A percentile compares a stretch with the other conserved stretches of the same genome.
Evolutionary conservation across 139 green algal species (phyloP).

Genomic region (Monoraphidium neglectum): DNA sequence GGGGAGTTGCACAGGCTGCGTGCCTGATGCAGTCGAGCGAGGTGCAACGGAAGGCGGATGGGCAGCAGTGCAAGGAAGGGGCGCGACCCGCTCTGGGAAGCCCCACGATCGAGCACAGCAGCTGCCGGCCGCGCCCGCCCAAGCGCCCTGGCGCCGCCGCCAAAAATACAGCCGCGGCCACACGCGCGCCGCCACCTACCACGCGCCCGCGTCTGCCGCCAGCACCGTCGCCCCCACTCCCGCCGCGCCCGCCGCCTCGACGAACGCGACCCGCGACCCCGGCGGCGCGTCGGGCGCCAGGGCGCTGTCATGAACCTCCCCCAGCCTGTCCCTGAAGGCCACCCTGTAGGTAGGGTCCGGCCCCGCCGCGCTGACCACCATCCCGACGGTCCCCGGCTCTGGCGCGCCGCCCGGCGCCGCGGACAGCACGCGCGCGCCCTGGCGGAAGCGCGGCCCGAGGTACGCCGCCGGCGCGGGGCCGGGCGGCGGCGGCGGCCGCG

Average conservation of each 20-base stretch:
- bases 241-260: constrained; percentile 1
- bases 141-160: neutral
- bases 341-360: constrained; percentile 41
- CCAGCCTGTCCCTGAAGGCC: constrained; percentile 49
- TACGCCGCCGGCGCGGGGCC: neutral
- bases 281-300: constrained; percentile 41
- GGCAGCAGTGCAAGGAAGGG: neutral
- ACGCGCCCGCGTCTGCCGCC: constrained; percentile 29
- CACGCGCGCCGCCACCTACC: constrained; percentile 3
- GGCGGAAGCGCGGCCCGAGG: constrained; percentile 29
- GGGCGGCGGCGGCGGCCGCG: neutral
- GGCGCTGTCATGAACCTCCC: constrained; percentile 28
- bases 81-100: neutral
- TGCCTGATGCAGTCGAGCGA: neutral
- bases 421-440: constrained; percentile 23
- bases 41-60: neutral
- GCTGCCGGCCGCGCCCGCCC: neutral
- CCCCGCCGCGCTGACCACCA: constrained; percentile 20
- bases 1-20: too few relatives aligned
- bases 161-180: neutral
- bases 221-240: constrained; percentile 27
- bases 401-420: neutral
- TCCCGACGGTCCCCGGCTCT: constrained; percentile 38
- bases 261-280: constrained; percentile 37
- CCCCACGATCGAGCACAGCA: neutral